These are phyloP conservation scores for Arctium minus DNA, from an alignment of 129 eudicot species.

Conservation along the genomic window DNA sequence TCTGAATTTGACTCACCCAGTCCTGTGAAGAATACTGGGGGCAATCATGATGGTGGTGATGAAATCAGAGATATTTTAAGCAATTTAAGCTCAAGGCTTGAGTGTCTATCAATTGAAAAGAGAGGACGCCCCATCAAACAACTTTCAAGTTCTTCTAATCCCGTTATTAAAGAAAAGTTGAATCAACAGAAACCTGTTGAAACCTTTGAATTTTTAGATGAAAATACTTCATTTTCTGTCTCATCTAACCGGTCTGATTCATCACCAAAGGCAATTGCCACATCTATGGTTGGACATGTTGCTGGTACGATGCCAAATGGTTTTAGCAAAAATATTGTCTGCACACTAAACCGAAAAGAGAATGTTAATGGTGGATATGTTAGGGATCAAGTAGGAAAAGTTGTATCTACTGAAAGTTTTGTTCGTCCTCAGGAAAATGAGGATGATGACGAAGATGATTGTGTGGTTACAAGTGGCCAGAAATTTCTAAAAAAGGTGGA, in stretches of 20 bases:
- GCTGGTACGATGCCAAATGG: not conserved
- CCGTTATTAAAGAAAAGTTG: slow-evolving; percentile 14
- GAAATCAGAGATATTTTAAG: slow-evolving; percentile 82
- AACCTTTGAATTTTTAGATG: slow-evolving; percentile 15
- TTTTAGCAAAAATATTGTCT: slow-evolving; percentile 2
- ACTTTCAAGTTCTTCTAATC: slow-evolving; percentile 25
- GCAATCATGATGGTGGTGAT: slow-evolving; percentile 37
- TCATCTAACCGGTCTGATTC: slow-evolving; percentile 18
- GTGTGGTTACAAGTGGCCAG: slow-evolving; percentile 42
- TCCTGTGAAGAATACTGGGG: slow-evolving; percentile 34
- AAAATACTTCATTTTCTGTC: slow-evolving; percentile 25
- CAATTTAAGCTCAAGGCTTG: slow-evolving; percentile 68
- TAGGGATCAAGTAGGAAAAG: slow-evolving; percentile 24
- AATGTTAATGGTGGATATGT: slow-evolving; percentile 3
- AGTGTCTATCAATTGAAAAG: slow-evolving; percentile 75
- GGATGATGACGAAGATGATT: slow-evolving; percentile 42
- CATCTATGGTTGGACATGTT: slow-evolving; percentile 11
- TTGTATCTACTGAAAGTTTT: slow-evolving; percentile 9
- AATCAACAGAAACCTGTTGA: slow-evolving; percentile 23
- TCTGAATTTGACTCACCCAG: slow-evolving; percentile 66
- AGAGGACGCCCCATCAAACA: slow-evolving; percentile 35
- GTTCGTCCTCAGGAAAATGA: not conserved
- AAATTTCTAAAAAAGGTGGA: slow-evolving; percentile 24
- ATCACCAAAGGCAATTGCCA: slow-evolving; percentile 20
- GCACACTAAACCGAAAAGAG: slow-evolving; percentile 12